Conservation (phyloP, 208 protist species). For the Herpetomonas tarakana region DNA sequence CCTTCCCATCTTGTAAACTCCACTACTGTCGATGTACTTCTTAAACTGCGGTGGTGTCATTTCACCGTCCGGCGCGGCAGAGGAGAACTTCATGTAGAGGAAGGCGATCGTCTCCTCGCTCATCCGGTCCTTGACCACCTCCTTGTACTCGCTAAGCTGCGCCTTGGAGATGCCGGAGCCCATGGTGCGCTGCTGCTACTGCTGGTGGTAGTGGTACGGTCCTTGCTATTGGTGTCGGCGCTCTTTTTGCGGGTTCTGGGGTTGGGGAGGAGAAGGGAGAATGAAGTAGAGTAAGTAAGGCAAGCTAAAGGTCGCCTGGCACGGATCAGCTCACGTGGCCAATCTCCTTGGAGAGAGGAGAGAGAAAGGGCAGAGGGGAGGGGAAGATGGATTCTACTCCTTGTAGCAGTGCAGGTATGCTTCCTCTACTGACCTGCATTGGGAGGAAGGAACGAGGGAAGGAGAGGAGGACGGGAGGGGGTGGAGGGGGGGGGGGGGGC, state of each 20-base stretch:
- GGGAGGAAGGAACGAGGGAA: too few species aligned
- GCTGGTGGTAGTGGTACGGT: neutral
- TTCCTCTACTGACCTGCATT: too few species aligned
- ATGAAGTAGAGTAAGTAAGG: too few species aligned
- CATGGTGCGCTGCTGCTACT: constrained; percentile 34
- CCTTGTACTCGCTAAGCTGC: constrained; percentile 81
- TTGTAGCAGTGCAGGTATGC: too few species aligned
- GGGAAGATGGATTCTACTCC: too few species aligned
- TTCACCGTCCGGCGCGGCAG: constrained; percentile 58
- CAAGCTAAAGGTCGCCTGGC: too few species aligned
- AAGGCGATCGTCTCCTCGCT: constrained; percentile 82
- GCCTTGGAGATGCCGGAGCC: constrained; percentile 60
- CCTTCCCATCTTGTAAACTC: constrained; percentile 75
- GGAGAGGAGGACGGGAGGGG: too few species aligned
- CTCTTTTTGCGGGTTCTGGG: too few species aligned
- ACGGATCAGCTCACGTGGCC: too few species aligned
- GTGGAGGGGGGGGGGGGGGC: too few species aligned
- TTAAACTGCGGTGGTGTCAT: constrained; percentile 82
- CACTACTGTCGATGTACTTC: constrained; percentile 78
- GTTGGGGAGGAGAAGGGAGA: constrained; percentile 3
- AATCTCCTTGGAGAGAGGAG: too few species aligned
- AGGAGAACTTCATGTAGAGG: constrained; percentile 73
- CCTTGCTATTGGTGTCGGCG: neutral
- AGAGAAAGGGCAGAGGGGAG: too few species aligned
- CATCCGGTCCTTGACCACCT: constrained; percentile 79